Conservation (phyloP, 2,329 filamentous ascomycete genomes). For the Beauveria australis region DNA sequence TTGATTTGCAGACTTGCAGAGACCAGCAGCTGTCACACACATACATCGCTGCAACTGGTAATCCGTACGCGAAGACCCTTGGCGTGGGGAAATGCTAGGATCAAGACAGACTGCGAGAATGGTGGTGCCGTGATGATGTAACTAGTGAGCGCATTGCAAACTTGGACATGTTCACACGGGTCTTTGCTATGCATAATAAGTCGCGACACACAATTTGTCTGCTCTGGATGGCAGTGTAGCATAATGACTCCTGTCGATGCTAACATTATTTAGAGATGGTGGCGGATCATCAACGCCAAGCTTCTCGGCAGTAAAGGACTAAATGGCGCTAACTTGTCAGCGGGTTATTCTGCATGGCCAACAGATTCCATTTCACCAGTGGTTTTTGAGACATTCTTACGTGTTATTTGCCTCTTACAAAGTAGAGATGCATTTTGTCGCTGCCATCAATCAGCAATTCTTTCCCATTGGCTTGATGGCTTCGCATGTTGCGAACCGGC, state of each 20-base stretch:
- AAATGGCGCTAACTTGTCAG: no score
- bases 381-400: background rate
- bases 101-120: background rate
- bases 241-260: no score
- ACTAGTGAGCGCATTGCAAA: background rate
- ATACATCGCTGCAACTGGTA: background rate
- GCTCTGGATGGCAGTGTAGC: no score
- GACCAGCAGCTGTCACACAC: background rate
- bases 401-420: background rate
- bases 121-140: background rate
- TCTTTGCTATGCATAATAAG: background rate
- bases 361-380: background rate
- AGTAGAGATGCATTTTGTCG: background rate
- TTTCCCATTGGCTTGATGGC: background rate
- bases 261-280: no score
- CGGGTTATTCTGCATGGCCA: no score
- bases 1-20: no score
- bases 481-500: background rate
- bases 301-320: no score
- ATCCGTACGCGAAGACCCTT: background rate
- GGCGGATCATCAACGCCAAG: no score
- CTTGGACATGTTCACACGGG: background rate
- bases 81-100: background rate
- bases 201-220: no score
- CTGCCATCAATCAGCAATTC: background rate